phyloP scores from a whole-genome alignment of 2,329 filamentous ascomycete genomes.

The Penicillium sp. region DNA sequence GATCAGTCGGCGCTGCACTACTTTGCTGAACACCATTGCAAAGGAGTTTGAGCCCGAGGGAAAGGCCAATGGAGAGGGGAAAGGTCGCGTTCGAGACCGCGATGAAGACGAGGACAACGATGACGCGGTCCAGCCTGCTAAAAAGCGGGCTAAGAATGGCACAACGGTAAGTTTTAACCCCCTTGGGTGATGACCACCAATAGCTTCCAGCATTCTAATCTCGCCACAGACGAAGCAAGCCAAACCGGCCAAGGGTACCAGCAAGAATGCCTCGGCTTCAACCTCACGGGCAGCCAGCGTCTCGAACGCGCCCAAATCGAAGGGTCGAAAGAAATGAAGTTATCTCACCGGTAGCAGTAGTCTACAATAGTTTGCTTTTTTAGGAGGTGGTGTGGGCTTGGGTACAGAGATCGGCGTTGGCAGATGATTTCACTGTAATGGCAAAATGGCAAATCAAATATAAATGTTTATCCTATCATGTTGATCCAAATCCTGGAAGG shows the following conservation, averaged over 20 bases:
- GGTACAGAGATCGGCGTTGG: slow-evolving; percentile 23
- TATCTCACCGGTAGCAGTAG: not conserved
- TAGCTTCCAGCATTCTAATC: not conserved
- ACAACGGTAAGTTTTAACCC: slow-evolving; percentile 70
- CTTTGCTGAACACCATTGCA: slow-evolving; percentile 89
- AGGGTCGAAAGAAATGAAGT: slow-evolving; percentile 54
- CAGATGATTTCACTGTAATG: slow-evolving; percentile 23
- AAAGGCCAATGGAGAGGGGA: slow-evolving; percentile 72
- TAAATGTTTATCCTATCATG: slow-evolving; percentile 8
- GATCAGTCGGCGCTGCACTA: slow-evolving; percentile 89
- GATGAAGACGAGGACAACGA: slow-evolving; percentile 85
- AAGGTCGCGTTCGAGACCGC: slow-evolving; percentile 63
- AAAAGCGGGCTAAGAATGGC: slow-evolving; percentile 91
- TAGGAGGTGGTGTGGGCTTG: slow-evolving; percentile 9
- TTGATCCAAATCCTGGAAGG: slow-evolving; percentile 12
- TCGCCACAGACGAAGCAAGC: slow-evolving; percentile 83
- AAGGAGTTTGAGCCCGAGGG: slow-evolving; percentile 86
- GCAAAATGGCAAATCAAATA: slow-evolving; percentile 17
- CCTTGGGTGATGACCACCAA: slow-evolving; percentile 10
- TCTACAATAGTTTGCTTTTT: slow-evolving; percentile 9
- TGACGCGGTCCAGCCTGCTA: slow-evolving; percentile 74
- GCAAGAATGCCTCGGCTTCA: slow-evolving; percentile 74
- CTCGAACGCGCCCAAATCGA: slow-evolving; percentile 64
- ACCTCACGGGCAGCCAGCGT: slow-evolving; percentile 89
- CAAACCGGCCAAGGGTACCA: slow-evolving; percentile 79